A percentile compares a stretch with the other conserved stretches of the same genome.
Evolutionary conservation across 2,329 filamentous ascomycete species (phyloP).

Genomic region (Colletotrichum karsti): DNA sequence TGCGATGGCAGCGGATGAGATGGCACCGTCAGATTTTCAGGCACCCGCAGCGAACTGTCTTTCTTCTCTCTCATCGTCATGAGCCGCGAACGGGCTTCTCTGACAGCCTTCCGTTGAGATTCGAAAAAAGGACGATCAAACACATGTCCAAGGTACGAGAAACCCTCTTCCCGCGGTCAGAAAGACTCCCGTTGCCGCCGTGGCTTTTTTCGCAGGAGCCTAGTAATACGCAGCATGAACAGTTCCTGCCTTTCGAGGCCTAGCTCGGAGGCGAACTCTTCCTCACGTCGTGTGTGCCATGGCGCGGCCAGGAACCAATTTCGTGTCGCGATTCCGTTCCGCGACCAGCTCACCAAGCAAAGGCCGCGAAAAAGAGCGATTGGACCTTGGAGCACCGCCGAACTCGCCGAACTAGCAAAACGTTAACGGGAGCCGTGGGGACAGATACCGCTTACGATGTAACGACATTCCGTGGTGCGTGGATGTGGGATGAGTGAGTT

Average conservation of each 20-base stretch:
- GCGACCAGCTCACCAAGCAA: not conserved
- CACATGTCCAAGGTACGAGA: not conserved
- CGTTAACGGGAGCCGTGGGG: too few species aligned
- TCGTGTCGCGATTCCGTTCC: not conserved
- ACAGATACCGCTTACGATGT: too few species aligned
- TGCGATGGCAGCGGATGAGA: conserved; percentile 10
- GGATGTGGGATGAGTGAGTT: not conserved
- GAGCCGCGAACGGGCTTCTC: not conserved
- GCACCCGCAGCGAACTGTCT: not conserved
- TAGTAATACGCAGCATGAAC: not conserved
- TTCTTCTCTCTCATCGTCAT: not conserved
- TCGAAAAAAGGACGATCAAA: not conserved
- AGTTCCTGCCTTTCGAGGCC: not conserved
- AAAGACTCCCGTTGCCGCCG: not conserved
- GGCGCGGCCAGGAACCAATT: not conserved
- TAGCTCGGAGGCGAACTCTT: not conserved
- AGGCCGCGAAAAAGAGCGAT: not conserved
- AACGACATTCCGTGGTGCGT: too few species aligned
- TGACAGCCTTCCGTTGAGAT: not conserved
- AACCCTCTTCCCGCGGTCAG: not conserved
- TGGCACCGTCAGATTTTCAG: not conserved
- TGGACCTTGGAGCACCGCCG: too few species aligned
- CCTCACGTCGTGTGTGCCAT: not conserved
- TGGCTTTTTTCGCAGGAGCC: not conserved
- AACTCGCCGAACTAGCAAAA: not conserved